Evolutionary conservation across 2,329 filamentous ascomycete species (phyloP).

Genomic region (Plectosphaerella sp.): DNA sequence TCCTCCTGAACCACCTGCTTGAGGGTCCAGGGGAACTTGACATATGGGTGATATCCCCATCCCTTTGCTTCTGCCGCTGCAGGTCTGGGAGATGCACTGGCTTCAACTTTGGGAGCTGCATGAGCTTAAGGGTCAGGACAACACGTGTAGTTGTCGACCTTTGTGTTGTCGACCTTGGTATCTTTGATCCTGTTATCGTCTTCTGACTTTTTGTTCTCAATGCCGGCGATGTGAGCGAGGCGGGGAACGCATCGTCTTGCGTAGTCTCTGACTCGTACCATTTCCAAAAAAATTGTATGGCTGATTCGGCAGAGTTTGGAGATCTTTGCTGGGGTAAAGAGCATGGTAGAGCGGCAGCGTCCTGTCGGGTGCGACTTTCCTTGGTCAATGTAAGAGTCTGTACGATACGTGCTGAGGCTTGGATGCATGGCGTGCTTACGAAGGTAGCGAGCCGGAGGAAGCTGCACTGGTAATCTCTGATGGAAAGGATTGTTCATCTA

Average conservation of each 20-base stretch:
- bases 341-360: not conserved
- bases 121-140: not conserved
- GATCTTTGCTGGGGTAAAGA: not conserved
- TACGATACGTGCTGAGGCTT: not conserved
- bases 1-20: conserved; percentile 10
- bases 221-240: not conserved
- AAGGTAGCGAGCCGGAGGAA: not conserved
- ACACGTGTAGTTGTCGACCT: not conserved
- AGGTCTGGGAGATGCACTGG: not conserved
- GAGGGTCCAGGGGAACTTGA: conserved; percentile 11
- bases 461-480: too few relatives aligned
- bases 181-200: not conserved
- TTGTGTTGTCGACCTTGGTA: not conserved
- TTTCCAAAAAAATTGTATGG: not conserved
- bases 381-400: not conserved
- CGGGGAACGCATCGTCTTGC: not conserved
- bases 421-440: conserved; percentile 1
- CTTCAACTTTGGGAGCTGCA: not conserved
- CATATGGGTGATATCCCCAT: conserved; percentile 3
- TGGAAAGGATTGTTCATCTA: too few relatives aligned
- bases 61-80: not conserved
- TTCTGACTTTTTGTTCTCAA: not conserved
- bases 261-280: conserved; percentile 1
- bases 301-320: not conserved
- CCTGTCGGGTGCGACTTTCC: not conserved